Evolutionary conservation across 164 flowering plant genomes (phyloP).

Genomic region (Nymphaea colorata): DNA sequence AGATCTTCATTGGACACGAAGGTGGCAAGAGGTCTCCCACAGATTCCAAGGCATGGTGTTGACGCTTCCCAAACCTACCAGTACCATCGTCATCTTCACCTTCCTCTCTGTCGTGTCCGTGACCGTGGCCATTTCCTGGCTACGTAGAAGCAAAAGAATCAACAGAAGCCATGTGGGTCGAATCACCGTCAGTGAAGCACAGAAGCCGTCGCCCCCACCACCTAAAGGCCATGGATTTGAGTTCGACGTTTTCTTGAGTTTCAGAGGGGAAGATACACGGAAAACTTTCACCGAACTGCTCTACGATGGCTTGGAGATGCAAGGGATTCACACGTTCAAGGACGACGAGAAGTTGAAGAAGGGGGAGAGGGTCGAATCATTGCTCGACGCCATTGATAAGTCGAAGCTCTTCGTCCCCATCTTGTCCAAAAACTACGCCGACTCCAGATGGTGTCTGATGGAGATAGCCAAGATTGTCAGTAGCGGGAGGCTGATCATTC

Average conservation of each 20-base stretch:
- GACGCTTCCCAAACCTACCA: too few species aligned
- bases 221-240: too few species aligned
- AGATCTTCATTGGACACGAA: too few species aligned
- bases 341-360: constrained; percentile 3
- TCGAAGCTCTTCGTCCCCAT: not conserved
- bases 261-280: not conserved
- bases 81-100: too few species aligned
- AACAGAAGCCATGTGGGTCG: too few species aligned
- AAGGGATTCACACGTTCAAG: constrained; percentile 1
- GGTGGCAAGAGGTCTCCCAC: too few species aligned
- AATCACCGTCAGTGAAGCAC: too few species aligned
- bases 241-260: constrained; percentile 2
- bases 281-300: constrained; percentile 2
- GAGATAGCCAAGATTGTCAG: not conserved
- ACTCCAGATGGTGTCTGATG: constrained; percentile 1
- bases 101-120: too few species aligned
- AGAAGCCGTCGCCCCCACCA: too few species aligned
- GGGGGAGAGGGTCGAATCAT: constrained; percentile 1
- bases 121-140: too few species aligned
- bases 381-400: not conserved
- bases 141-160: too few species aligned
- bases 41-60: too few species aligned
- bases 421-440: constrained; percentile 3
- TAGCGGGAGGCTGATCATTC: not conserved
- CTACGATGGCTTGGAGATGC: not conserved